Evolutionary conservation across 768 basidiomycete genomes (phyloP).

Genomic region (Calocera viscosa): DNA sequence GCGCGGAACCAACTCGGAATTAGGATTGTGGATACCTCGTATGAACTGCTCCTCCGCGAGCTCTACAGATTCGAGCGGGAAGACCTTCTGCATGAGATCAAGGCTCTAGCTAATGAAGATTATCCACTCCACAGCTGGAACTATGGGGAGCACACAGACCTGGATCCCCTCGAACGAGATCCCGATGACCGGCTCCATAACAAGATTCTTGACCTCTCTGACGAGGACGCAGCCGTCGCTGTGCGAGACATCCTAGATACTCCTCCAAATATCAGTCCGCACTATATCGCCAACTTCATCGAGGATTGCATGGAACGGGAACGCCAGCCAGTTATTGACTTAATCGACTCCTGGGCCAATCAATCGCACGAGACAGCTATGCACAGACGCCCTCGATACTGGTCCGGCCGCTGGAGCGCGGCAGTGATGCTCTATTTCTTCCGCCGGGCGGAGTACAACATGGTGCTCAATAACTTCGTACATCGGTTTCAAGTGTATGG

Average conservation of each 20-base stretch:
- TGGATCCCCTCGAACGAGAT: too few relatives aligned
- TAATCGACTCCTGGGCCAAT: not conserved
- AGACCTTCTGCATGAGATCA: not conserved
- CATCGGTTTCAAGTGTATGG: not conserved
- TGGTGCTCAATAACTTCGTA: not conserved
- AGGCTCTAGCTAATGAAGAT: not conserved
- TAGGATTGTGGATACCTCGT: not conserved
- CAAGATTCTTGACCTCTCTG: not conserved
- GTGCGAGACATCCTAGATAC: not conserved
- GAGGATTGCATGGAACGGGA: not conserved
- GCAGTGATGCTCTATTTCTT: not conserved
- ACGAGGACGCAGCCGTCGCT: not conserved
- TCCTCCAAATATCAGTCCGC: not conserved
- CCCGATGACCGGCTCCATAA: not conserved
- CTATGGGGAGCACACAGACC: not conserved
- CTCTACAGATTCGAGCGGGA: not conserved
- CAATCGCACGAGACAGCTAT: not conserved
- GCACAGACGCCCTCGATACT: not conserved
- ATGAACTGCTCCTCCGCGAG: not conserved
- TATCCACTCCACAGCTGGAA: not conserved
- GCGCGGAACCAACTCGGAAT: not conserved
- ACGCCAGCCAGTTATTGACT: not conserved
- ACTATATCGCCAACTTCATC: not conserved
- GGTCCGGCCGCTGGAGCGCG: not conserved
- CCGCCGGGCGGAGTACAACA: not conserved